Base-by-base conservation (phyloP, 305 asterid genomes). In the Plantago lanceolata region DNA sequence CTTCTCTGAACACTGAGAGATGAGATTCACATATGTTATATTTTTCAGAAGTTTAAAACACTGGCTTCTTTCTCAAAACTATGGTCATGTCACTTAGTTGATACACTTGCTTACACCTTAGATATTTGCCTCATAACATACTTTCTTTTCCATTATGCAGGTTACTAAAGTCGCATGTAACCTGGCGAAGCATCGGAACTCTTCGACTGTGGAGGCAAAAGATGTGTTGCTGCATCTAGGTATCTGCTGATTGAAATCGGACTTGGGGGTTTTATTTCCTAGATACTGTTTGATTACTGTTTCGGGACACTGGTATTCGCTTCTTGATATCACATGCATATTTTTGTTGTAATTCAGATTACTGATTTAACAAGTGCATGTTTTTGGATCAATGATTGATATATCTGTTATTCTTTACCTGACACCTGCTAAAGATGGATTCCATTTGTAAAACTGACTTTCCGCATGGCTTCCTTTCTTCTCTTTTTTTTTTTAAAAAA, bases 171-270 rank as follows among this genome's bases (percentile, higher is more conserved):
- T 80, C 75, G 88, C 96, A 50, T 89, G 97, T 85, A 71, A 79
- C 72, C 75, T 93, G 76, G 99, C 99, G 29, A 93, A 93, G 87
- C 99, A 93, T 81, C 84, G 99, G 68, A 90, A 85, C 60, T 90
- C 99, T 61, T 82, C 97, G 19, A 90, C 91, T 48, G 61, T 93
- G 75, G 99, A 93, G 71, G 76, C 96, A 57, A 93, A 90, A 84
- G 99, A 93, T 73, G 82, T 90, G 37, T 68, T 84, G 80, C 82
- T 93, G 79, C 96, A 85, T 83, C 83, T 93, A 85, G 99, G 99
- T 89, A 73, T 80, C 94, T 79, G 73, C 75, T 72, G 66, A 63
- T 31, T 61, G 40, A 35, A 64, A 12, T 28, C 64, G 47, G 48
- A 28, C 45, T 31, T 66, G 64, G 49, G 40, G 52, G 59, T 63